Evolutionary conservation across 495 filamentous ascomycete species (phyloP), one percentile per base, ranked within the genome.

Genomic region (Trichoderma reesei): DNA sequence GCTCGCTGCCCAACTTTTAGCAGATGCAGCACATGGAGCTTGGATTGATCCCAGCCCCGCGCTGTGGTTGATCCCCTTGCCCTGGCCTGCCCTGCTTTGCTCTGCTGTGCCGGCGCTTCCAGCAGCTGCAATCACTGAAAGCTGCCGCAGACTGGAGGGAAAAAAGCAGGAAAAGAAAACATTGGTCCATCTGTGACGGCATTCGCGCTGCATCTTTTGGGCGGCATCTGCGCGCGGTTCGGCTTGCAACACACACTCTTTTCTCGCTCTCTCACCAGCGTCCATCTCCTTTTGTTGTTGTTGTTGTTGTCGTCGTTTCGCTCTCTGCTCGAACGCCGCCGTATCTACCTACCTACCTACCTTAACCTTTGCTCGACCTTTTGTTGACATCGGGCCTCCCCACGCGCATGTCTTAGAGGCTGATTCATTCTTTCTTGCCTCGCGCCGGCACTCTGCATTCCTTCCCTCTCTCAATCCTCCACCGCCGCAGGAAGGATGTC

Each of bases 101-200:
- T 26, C 26, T 56, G 51, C 51, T 33, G 26, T 56, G 20, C 51
- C 51, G 51, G 26, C 51, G 20, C 51, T 56, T 33, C 20, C 51
- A 56, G 51, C 9, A 13, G 11, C 38, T 39, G 38, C 11, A 39
- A 11, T 11, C 11, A 11, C 38, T 39, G 38, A 20, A 34, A 8
- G 26, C 9, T 46, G 13, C 11, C 16, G 11, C 20, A 56, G 18
- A 14, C 31, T 13, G 51, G 18, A 56, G 26, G 26, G 1, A 26
- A 26, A 26, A 56, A 56, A 56, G 33, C 16, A 56, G 34, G 31
- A 56, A 56, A 56, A 13, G 31, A 56, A 56, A 56, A 56, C 51
- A 56, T 26, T 26, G 26, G 26, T 56, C 51, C 26, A 56, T 56
- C 51, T 56, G 51, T 31, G 51, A 56, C 51, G 51, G 44, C 51